Evolutionary conservation across 1,139 yeast species (phyloP).

Genomic region (Debaryomyces psychrophilus): DNA sequence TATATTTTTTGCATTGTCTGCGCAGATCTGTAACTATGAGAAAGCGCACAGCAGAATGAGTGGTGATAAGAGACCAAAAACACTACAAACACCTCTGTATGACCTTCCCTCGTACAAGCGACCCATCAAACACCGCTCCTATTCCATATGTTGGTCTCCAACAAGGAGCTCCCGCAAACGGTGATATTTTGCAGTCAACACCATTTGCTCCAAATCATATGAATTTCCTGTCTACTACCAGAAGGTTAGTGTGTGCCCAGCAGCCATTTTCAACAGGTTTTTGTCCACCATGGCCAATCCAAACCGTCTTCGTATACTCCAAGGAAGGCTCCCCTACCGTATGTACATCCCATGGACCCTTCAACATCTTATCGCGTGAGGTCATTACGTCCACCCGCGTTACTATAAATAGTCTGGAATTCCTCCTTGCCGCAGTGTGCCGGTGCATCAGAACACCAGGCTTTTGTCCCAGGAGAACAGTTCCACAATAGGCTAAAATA

Average conservation of each 20-base stretch:
- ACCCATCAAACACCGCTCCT: neutral
- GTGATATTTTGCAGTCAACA: neutral
- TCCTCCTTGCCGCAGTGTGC: neutral
- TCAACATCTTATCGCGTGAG: neutral
- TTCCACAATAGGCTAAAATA: neutral
- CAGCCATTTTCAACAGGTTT: conserved; percentile 10
- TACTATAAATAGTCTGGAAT: neutral
- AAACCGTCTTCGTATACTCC: neutral
- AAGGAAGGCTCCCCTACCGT: neutral
- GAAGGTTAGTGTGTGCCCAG: neutral
- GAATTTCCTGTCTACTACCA: conserved; percentile 1
- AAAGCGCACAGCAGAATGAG: neutral
- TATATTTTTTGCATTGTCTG: conserved; percentile 4
- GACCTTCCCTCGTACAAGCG: neutral
- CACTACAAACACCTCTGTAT: neutral
- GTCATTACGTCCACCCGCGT: neutral
- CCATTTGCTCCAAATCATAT: conserved; percentile 6
- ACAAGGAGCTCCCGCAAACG: neutral
- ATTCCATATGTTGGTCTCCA: neutral
- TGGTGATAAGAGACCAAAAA: neutral
- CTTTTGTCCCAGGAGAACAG: neutral
- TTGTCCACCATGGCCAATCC: neutral
- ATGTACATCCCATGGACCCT: neutral
- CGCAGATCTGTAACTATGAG: conserved; percentile 3
- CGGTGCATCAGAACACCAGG: neutral